Conservation (phyloP, 1,284 basidiomycete species). For the Coniferiporia weirii region DNA sequence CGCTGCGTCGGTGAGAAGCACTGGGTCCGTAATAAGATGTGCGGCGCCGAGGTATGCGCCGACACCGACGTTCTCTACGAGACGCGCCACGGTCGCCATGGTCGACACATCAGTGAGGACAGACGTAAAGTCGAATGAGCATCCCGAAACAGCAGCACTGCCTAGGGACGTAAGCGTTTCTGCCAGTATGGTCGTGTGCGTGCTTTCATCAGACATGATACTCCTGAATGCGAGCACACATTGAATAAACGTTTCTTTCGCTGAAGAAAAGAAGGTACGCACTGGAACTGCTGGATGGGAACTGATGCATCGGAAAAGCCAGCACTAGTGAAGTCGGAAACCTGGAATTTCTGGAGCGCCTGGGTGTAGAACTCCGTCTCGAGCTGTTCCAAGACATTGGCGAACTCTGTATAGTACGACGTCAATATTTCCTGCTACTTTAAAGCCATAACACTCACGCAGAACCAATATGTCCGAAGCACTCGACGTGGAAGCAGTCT, state of each 20-base stretch:
- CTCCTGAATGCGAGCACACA: slow-evolving; percentile 20
- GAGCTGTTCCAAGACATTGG: slow-evolving; percentile 67
- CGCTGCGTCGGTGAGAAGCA: slow-evolving; percentile 62
- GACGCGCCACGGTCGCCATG: slow-evolving; percentile 70
- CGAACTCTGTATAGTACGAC: slow-evolving; percentile 51
- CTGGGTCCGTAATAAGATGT: slow-evolving; percentile 57
- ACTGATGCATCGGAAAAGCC: slow-evolving; percentile 59
- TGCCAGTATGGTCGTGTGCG: slow-evolving; percentile 52
- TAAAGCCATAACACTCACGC: slow-evolving; percentile 39
- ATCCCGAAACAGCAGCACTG: slow-evolving; percentile 46
- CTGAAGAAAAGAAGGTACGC: slow-evolving; percentile 9
- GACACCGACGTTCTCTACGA: slow-evolving; percentile 79
- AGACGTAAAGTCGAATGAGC: slow-evolving; percentile 64
- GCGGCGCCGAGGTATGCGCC: slow-evolving; percentile 77
- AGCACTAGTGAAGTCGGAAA: slow-evolving; percentile 59
- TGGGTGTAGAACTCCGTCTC: slow-evolving; percentile 67
- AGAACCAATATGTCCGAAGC: slow-evolving; percentile 51
- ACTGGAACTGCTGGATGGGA: slow-evolving; percentile 55
- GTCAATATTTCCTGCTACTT: background rate
- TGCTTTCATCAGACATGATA: slow-evolving; percentile 60
- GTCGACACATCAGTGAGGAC: slow-evolving; percentile 63
- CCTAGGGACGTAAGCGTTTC: slow-evolving; percentile 51
- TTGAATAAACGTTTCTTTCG: background rate
- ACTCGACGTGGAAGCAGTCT: slow-evolving; percentile 23
- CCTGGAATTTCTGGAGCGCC: slow-evolving; percentile 62